Percentiles rank a stretch among this genome's conserved stretches.
These are phyloP conservation scores for Yamadazyma buinensis DNA, from an alignment of 1,139 yeast genomes.

Conservation along the genomic window DNA sequence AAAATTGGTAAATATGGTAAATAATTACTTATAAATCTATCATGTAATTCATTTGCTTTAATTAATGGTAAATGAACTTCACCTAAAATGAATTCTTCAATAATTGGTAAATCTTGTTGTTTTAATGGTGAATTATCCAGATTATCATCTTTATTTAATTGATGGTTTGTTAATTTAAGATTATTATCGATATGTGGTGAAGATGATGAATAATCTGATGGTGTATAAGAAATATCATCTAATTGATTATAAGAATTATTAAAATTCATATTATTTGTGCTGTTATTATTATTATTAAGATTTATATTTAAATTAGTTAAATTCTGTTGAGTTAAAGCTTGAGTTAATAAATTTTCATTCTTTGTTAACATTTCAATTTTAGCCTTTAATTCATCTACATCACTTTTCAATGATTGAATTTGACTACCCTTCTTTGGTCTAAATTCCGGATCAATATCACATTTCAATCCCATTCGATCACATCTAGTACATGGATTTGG, in stretches of 20 bases:
- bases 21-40: conserved; percentile 60
- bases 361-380: conserved; percentile 73
- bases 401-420: conserved; percentile 77
- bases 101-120: conserved; percentile 9
- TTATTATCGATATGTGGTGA: conserved; percentile 1
- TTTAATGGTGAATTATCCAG: conserved; percentile 22
- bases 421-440: conserved; percentile 91
- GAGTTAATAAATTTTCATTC: conserved; percentile 65
- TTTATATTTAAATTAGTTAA: conserved; percentile 14
- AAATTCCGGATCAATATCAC: conserved; percentile 90
- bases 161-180: conserved; percentile 4
- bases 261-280: not conserved
- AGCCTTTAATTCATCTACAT: conserved; percentile 74
- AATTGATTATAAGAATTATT: conserved; percentile 1
- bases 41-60: conserved; percentile 72
- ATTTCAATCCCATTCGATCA: conserved; percentile 69
- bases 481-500: conserved; percentile 86
- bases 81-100: conserved; percentile 64
- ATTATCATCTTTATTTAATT: conserved; percentile 10
- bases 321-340: conserved; percentile 52
- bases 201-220: conserved; percentile 4
- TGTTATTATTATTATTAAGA: conserved; percentile 1
- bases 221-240: conserved; percentile 4
- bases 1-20: conserved; percentile 80
- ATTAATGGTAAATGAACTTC: conserved; percentile 63